phyloP scores from a whole-genome alignment of 2,329 filamentous ascomycete genomes.

The Reticulascus tulasneorum region DNA sequence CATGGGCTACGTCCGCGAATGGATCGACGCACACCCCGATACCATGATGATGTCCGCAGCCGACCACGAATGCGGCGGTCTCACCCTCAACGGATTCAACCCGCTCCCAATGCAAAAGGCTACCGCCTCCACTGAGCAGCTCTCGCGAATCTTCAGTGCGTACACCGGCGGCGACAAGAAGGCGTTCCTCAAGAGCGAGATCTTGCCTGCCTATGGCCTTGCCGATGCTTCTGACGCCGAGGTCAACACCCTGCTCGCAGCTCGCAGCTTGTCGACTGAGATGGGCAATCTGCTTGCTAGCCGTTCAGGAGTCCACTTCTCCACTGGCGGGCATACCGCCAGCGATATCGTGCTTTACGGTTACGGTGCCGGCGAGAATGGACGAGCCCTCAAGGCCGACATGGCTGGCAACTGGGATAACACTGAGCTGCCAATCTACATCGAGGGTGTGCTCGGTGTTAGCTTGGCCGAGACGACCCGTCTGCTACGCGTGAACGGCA shows the following conservation, averaged over 20 bases:
- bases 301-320: constrained; percentile 18
- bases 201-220: constrained; percentile 27
- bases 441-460: constrained; percentile 19
- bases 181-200: constrained; percentile 21
- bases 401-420: constrained; percentile 22
- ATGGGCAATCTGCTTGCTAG: constrained; percentile 23
- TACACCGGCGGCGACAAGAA: constrained; percentile 25
- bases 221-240: constrained; percentile 23
- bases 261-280: constrained; percentile 20
- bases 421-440: constrained; percentile 20
- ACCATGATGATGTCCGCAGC: constrained; percentile 35
- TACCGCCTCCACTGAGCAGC: constrained; percentile 25
- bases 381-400: constrained; percentile 11
- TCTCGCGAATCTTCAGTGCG: constrained; percentile 20
- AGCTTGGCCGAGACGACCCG: constrained; percentile 17
- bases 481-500: constrained; percentile 17
- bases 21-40: constrained; percentile 33
- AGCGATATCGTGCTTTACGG: constrained; percentile 32
- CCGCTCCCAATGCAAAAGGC: constrained; percentile 25
- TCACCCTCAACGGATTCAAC: constrained; percentile 32
- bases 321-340: constrained; percentile 17
- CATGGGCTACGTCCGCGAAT: constrained; percentile 29
- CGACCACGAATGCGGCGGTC: constrained; percentile 35
- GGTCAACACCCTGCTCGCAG: constrained; percentile 22
- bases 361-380: constrained; percentile 19